Base-by-base conservation (phyloP, 192 early-diverging fungal genomes). In the Coemansia asiatica region DNA sequence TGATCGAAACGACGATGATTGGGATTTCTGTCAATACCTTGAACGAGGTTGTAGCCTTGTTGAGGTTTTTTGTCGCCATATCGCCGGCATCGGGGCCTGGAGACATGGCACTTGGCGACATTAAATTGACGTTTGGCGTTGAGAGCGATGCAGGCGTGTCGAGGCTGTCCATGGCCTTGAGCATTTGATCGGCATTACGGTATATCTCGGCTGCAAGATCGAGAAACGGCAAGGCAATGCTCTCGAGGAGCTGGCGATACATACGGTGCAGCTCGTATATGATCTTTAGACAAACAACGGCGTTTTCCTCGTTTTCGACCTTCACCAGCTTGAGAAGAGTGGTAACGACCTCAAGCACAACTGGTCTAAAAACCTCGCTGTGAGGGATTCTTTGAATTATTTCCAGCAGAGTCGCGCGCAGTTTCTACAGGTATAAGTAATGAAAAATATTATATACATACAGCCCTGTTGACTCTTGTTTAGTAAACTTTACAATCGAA, bases 1-100 rank as follows among this genome's bases (percentile, higher is more conserved):
- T 95, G 22, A 98, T 79, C 21, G 97, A 81, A 1, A 97, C 97
- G 23, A 99, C 93, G 55, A 98, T 98, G 23, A 99, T 96, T 5
- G 97, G 97, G 65, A 96, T 96, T 67, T 99, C 97, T 4, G 94
- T 96, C 66, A 99, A 71, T 19, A 99, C 96, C 76, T 99, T 99
- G 86, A 99, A 98, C 66, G 93, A 95, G 47, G 83, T 85, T 68
- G 92, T 75, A 66, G 91, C 92, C 63, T 77, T 86, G 22, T 83
- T 86, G 4, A 98, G 84, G 19, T 85, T 83, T 61, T 90, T 91
- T 55, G 83, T 83, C 8, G 76, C 72, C 56, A 65, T 71, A 74
- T 84, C 85, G 64, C 85, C 53, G 21, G 85, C 12, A 33, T 91
- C 90, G 22, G 89, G 75, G 26, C 84, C 85, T 25, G 91, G 91